Conservation (phyloP, 2,329 filamentous ascomycete genomes). For the Aureobasidium sp. region DNA sequence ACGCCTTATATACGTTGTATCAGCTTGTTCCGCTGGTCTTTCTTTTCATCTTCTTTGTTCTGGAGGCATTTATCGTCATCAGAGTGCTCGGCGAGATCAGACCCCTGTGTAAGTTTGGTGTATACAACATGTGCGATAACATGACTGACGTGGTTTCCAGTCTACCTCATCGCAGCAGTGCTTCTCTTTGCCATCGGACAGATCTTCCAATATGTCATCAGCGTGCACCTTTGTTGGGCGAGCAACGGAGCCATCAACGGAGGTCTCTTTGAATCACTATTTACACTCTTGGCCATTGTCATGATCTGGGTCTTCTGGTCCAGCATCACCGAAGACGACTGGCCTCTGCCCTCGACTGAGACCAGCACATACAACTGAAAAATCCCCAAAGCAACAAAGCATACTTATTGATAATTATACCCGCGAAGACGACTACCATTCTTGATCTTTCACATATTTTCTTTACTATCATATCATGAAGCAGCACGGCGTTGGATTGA, state of each 20-base stretch:
- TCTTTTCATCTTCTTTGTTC: conserved; percentile 74
- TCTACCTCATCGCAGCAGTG: conserved; percentile 66
- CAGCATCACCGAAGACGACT: conserved; percentile 98
- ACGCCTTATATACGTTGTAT: conserved; percentile 89
- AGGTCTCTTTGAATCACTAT: conserved; percentile 83
- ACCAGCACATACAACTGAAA: background rate
- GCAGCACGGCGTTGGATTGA: conserved; percentile 9
- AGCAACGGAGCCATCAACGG: conserved; percentile 84
- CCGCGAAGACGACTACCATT: background rate
- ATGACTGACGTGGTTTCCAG: conserved; percentile 26
- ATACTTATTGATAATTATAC: background rate
- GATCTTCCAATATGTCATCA: conserved; percentile 92
- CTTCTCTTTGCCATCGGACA: conserved; percentile 86
- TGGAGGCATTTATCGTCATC: conserved; percentile 78
- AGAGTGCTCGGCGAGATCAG: conserved; percentile 77
- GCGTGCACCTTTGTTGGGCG: conserved; percentile 79
- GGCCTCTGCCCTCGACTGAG: conserved; percentile 55
- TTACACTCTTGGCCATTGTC: conserved; percentile 76
- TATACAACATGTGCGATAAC: background rate
- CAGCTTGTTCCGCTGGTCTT: conserved; percentile 83
- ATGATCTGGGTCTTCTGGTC: conserved; percentile 95
- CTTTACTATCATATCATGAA: conserved; percentile 1
- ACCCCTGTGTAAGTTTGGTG: conserved; percentile 62
- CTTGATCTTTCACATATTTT: background rate
- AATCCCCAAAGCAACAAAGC: background rate